A percentile compares a stretch with the other conserved stretches of the same genome.
Evolutionary conservation across 2,329 filamentous ascomycete genomes (phyloP).

Genomic region (Fusarium concolor): DNA sequence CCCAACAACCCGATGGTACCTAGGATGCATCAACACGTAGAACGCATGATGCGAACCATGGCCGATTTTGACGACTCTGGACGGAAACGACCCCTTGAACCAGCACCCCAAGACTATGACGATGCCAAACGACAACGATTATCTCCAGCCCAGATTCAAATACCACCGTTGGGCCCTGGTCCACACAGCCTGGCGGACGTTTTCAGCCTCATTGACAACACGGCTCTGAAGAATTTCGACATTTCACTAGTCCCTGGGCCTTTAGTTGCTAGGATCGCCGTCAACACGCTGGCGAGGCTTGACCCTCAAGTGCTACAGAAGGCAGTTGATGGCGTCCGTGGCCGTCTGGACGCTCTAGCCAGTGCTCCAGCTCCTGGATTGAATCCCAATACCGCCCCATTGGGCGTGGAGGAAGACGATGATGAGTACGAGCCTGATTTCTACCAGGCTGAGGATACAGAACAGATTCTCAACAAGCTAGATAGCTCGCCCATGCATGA

Average conservation of each 20-base stretch:
- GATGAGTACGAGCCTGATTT: slow-evolving; percentile 91
- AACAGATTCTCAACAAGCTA: slow-evolving; percentile 81
- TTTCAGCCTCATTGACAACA: slow-evolving; percentile 83
- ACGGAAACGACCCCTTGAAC: slow-evolving; percentile 80
- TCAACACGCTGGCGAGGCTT: slow-evolving; percentile 79
- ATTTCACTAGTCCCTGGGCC: slow-evolving; percentile 81
- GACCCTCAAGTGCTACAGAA: slow-evolving; percentile 76
- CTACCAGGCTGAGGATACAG: slow-evolving; percentile 78
- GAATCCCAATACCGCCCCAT: slow-evolving; percentile 68
- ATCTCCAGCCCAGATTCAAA: slow-evolving; percentile 59
- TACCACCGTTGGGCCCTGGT: slow-evolving; percentile 79
- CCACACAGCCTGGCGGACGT: slow-evolving; percentile 84
- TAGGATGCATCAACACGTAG: slow-evolving; percentile 88
- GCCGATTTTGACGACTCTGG: slow-evolving; percentile 82
- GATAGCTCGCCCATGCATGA: slow-evolving; percentile 72
- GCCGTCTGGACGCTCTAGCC: slow-evolving; percentile 60
- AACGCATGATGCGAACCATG: slow-evolving; percentile 82
- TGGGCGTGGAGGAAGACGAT: slow-evolving; percentile 83
- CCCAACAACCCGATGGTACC: slow-evolving; percentile 79
- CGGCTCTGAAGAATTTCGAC: slow-evolving; percentile 81
- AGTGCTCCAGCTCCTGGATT: slow-evolving; percentile 59
- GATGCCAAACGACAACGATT: slow-evolving; percentile 88
- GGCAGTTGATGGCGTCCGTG: slow-evolving; percentile 74
- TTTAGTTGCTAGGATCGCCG: slow-evolving; percentile 82
- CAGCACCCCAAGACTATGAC: slow-evolving; percentile 76